Conservation (phyloP, 2,329 filamentous ascomycete species). For the Aspergillus oerlinghausenensis region DNA sequence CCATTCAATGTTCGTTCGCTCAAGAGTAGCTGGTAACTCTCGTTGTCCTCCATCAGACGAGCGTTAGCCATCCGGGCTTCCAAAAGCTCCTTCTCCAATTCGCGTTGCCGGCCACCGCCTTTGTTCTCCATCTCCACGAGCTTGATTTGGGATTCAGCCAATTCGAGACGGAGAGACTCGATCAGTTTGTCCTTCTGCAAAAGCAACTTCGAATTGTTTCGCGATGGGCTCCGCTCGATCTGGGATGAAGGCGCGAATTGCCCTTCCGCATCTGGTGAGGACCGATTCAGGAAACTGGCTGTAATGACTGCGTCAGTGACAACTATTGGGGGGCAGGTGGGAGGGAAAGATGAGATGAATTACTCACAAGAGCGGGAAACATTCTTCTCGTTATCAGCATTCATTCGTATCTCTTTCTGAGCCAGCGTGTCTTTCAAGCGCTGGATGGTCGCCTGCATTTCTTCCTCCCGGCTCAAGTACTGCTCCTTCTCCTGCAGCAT, state of each 20-base stretch:
- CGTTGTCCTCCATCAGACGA: conserved; percentile 94
- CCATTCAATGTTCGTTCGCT: conserved; percentile 94
- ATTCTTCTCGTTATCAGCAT: conserved; percentile 48
- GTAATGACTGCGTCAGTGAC: conserved; percentile 16
- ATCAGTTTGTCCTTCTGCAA: conserved; percentile 96
- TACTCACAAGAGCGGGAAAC: conserved; percentile 50
- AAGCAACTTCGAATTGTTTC: conserved; percentile 82
- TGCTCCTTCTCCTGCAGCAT: conserved; percentile 92
- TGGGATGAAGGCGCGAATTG: conserved; percentile 85
- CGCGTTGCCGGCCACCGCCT: conserved; percentile 78
- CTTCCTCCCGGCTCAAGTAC: conserved; percentile 75
- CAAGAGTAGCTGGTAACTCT: conserved; percentile 92
- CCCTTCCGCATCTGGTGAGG: conserved; percentile 62
- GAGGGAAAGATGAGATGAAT: not conserved
- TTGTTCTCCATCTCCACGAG: conserved; percentile 90
- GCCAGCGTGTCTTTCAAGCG: conserved; percentile 84
- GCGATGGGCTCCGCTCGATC: conserved; percentile 79
- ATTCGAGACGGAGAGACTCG: conserved; percentile 82
- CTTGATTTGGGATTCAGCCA: conserved; percentile 94
- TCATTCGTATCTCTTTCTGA: conserved; percentile 60
- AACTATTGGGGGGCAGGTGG: not conserved
- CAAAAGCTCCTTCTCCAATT: conserved; percentile 85
- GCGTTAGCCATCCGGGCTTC: conserved; percentile 95
- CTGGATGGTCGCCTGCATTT: conserved; percentile 86
- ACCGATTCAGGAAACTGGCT: conserved; percentile 50